Conservation (phyloP, 2,329 filamentous ascomycete genomes). For the Talaromyces atroroseus region DNA sequence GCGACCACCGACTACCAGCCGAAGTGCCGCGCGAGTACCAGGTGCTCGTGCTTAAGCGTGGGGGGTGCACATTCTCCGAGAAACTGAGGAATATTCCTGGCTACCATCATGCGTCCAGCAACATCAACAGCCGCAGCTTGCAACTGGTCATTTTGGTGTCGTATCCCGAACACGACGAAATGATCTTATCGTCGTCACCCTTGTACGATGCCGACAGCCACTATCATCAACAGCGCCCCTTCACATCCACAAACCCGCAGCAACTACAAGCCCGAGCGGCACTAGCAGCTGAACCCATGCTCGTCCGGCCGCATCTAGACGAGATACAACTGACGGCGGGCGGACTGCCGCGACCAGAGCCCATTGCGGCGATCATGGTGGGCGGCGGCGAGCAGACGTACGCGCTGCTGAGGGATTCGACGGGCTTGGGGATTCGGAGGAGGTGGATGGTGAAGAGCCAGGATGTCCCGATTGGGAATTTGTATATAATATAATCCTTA, state of each 20-base stretch:
- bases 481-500: slow-evolving; percentile 56
- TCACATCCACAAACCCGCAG: slow-evolving; percentile 26
- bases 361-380: slow-evolving; percentile 79
- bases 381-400: slow-evolving; percentile 64
- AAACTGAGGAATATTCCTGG: slow-evolving; percentile 83
- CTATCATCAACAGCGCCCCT: slow-evolving; percentile 11
- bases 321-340: slow-evolving; percentile 64
- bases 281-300: slow-evolving; percentile 31
- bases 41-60: slow-evolving; percentile 74
- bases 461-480: slow-evolving; percentile 71
- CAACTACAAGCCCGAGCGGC: slow-evolving; percentile 23
- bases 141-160: slow-evolving; percentile 78
- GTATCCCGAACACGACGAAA: slow-evolving; percentile 40
- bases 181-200: slow-evolving; percentile 28
- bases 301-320: slow-evolving; percentile 68
- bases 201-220: slow-evolving; percentile 18
- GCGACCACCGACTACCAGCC: slow-evolving; percentile 49
- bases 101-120: slow-evolving; percentile 52
- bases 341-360: slow-evolving; percentile 64
- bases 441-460: slow-evolving; percentile 77
- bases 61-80: slow-evolving; percentile 74
- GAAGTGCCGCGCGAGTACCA: slow-evolving; percentile 56
- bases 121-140: slow-evolving; percentile 45
- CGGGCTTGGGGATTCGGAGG: slow-evolving; percentile 67
- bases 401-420: slow-evolving; percentile 56